A percentile compares a stretch with the other conserved stretches of the same genome.
phyloP scores from a whole-genome alignment of 2,329 filamentous ascomycete species.

The Fusarium buharicum region DNA sequence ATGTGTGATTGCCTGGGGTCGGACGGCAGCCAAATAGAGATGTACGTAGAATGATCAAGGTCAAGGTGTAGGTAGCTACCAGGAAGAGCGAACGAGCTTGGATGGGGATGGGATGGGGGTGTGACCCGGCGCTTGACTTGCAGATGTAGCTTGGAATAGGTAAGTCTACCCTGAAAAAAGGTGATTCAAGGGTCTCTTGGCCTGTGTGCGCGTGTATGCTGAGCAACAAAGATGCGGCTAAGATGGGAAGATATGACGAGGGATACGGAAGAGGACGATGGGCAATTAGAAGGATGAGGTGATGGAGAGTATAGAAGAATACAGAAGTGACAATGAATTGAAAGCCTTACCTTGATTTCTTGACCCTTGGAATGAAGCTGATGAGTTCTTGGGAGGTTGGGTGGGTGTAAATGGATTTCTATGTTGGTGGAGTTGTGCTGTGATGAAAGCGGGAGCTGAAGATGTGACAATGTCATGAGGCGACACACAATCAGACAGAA shows the following conservation, averaged over 20 bases:
- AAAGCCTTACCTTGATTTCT: constrained; percentile 17
- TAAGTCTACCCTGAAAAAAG: constrained; percentile 26
- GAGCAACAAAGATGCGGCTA: constrained; percentile 33
- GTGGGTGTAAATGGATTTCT: constrained; percentile 15
- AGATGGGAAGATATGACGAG: constrained; percentile 15
- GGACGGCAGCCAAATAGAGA: constrained; percentile 43
- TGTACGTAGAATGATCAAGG: constrained; percentile 38
- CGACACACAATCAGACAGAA: constrained; percentile 31
- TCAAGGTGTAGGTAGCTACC: constrained; percentile 21
- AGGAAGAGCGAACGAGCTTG: constrained; percentile 41
- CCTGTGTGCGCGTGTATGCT: constrained; percentile 33
- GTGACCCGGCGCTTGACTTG: constrained; percentile 49
- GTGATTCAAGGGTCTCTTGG: constrained; percentile 35
- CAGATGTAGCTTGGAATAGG: constrained; percentile 43
- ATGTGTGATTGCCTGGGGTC: constrained; percentile 43
- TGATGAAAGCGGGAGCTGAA: constrained; percentile 36
- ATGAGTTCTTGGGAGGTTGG: constrained; percentile 27
- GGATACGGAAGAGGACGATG: constrained; percentile 16
- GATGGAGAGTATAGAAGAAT: background rate
- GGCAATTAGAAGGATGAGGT: constrained; percentile 10
- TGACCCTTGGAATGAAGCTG: constrained; percentile 15
- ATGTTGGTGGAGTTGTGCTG: constrained; percentile 33
- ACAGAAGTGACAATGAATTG: constrained; percentile 8
- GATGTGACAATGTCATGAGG: constrained; percentile 43
- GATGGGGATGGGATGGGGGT: constrained; percentile 45